These are phyloP conservation scores for Leishmania major DNA, from an alignment of 208 protist genomes.

Conservation along the genomic window DNA sequence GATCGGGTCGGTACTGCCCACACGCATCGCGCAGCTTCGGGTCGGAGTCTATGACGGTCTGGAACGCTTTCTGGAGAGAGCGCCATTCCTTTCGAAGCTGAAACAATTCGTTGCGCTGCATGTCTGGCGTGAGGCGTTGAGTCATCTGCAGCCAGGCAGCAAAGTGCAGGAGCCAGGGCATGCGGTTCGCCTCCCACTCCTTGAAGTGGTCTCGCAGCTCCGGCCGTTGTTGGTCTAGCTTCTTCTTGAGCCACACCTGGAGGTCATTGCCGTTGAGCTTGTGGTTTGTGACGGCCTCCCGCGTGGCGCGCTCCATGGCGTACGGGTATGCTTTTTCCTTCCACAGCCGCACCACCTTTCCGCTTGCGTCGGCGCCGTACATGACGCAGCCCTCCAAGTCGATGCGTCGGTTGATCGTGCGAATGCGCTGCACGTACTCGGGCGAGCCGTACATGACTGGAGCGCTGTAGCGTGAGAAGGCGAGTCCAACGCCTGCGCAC, in stretches of 20 bases:
- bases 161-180: slow-evolving; percentile 54
- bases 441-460: slow-evolving; percentile 19
- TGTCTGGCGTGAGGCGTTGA: slow-evolving; percentile 28
- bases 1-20: slow-evolving; percentile 34
- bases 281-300: slow-evolving; percentile 60
- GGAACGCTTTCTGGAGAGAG: slow-evolving; percentile 40
- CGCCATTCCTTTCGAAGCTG: slow-evolving; percentile 41
- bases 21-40: slow-evolving; percentile 31
- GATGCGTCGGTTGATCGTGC: slow-evolving; percentile 33
- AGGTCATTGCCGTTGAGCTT: slow-evolving; percentile 41
- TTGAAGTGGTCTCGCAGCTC: slow-evolving; percentile 44
- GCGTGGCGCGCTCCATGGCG: slow-evolving; percentile 58
- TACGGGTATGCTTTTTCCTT: slow-evolving; percentile 56
- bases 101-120: slow-evolving; percentile 23
- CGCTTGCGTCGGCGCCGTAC: slow-evolving; percentile 44
- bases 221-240: slow-evolving; percentile 33
- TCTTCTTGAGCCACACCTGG: slow-evolving; percentile 35
- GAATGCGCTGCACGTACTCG: slow-evolving; percentile 34
- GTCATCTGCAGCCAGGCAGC: slow-evolving; percentile 53
- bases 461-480: slow-evolving; percentile 23
- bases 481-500: slow-evolving; percentile 37
- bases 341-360: slow-evolving; percentile 53
- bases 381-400: slow-evolving; percentile 65
- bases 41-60: slow-evolving; percentile 22
- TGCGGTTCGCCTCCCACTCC: slow-evolving; percentile 52